Percentiles rank a stretch among this genome's conserved stretches.
phyloP scores from a whole-genome alignment of 2,329 filamentous ascomycete species.

The Aspergillus sp. region DNA sequence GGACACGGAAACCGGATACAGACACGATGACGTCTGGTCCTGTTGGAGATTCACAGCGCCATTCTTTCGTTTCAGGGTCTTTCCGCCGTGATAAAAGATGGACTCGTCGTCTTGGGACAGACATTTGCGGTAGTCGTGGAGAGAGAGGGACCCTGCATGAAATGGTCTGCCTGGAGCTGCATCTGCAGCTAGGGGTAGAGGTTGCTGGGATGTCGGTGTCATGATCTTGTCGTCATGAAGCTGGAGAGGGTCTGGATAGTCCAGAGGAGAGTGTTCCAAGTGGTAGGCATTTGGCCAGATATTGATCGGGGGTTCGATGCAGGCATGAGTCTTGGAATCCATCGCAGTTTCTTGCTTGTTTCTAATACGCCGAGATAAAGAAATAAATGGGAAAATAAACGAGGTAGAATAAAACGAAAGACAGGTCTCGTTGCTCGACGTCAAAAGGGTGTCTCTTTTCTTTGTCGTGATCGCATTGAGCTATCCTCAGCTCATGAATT shows the following conservation, averaged over 20 bases:
- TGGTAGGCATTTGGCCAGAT: no score
- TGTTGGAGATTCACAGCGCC: constrained; percentile 28
- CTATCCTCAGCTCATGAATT: not conserved
- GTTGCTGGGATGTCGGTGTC: no score
- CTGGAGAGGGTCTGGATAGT: no score
- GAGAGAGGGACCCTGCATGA: constrained; percentile 20
- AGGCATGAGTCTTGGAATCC: not conserved
- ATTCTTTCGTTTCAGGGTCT: constrained; percentile 28
- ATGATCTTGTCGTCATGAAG: no score
- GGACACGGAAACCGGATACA: constrained; percentile 21
- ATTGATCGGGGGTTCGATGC: not conserved
- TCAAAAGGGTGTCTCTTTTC: not conserved
- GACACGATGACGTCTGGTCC: constrained; percentile 9
- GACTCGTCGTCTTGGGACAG: constrained; percentile 23
- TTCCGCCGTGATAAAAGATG: constrained; percentile 20
- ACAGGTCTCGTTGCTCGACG: not conserved
- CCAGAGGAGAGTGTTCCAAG: no score
- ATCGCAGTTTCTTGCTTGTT: no score
- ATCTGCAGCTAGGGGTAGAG: no score
- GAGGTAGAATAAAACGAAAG: not conserved
- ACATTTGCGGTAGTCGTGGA: constrained; percentile 33
- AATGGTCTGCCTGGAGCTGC: no score
- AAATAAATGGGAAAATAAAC: not conserved
- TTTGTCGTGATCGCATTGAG: not conserved
- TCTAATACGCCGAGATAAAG: constrained; percentile 1